Base-by-base conservation (phyloP, 371 early-diverging fungal species). In the Zychaea mexicana region DNA sequence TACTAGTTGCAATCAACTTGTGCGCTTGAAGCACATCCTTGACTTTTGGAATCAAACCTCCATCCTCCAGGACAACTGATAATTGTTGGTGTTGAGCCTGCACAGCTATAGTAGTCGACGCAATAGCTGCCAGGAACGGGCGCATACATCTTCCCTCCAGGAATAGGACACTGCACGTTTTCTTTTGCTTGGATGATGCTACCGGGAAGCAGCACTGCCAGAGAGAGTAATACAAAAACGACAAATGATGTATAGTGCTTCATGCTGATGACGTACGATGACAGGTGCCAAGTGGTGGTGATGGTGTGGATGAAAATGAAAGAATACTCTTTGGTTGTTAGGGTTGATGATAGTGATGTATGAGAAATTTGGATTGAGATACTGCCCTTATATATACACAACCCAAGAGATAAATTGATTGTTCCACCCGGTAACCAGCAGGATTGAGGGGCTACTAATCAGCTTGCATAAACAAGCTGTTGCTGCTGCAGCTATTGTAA, bases 11-110 rank as follows among this genome's bases (percentile, higher is more conserved):
- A 42, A 12, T 42, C 17, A 15, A 42, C 42, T 42, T 42, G 13
- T 3, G 42, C 42, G n/a, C 42, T 42, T 42, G 42, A 42, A 42
- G 42, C 42, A 30, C 59, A 58, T 17, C 45, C 17, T 27, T 58
- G 27, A 7, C 19, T 58, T 15, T 58, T 38, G n/a, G 10, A 15
- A 28, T 58, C 39, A 45, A 58, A 58, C 36, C 26, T 27, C 24
- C 38, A 58, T 13, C 59, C 59, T 9, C 27, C 59, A 21, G 59
- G 59, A n/a, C 59, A 58, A 28, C 42, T 27, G n/a, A 58, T n/a
- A n/a, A n/a, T n/a, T n/a, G n/a, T n/a, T n/a, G n/a, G n/a, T n/a
- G n/a, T n/a, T n/a, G n/a, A n/a, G n/a, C 45, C 59, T 24, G 39
- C 38, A 19, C 59, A 58, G n/a, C 17, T 42, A 30, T 58, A 58